These are phyloP conservation scores for Diospyros kaki DNA, from an alignment of 148 eudicot species.

Conservation along the genomic window DNA sequence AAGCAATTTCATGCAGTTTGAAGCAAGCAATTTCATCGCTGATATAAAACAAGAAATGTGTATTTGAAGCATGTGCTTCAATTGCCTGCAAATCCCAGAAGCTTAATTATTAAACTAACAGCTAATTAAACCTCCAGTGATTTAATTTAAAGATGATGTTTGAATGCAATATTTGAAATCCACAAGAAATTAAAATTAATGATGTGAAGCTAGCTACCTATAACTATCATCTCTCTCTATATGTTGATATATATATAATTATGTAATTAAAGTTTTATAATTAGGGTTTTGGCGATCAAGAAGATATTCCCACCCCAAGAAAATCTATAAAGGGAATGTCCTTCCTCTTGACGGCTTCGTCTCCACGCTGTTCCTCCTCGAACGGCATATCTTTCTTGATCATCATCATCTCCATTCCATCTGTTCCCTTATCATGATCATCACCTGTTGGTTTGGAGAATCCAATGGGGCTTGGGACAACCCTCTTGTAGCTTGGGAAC, in stretches of 20 bases:
- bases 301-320: constrained; percentile 70
- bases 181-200: constrained; percentile 2
- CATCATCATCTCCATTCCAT: neutral
- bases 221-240: neutral
- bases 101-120: neutral
- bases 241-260: neutral
- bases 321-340: constrained; percentile 69
- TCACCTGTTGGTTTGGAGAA: constrained; percentile 2
- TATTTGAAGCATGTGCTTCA: no score
- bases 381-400: constrained; percentile 10
- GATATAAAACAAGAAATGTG: no score
- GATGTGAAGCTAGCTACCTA: neutral
- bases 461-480: constrained; percentile 15
- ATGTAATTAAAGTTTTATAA: neutral
- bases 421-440: constrained; percentile 5
- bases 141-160: constrained; percentile 1
- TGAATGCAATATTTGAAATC: neutral
- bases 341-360: constrained; percentile 17
- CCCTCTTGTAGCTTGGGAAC: constrained; percentile 18
- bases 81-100: no score
- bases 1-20: no score
- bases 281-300: constrained; percentile 14
- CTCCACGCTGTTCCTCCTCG: constrained; percentile 11
- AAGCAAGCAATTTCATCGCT: no score
- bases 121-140: neutral